Base-by-base conservation (phyloP, 768 basidiomycete genomes). In the Amylocystis lapponica region DNA sequence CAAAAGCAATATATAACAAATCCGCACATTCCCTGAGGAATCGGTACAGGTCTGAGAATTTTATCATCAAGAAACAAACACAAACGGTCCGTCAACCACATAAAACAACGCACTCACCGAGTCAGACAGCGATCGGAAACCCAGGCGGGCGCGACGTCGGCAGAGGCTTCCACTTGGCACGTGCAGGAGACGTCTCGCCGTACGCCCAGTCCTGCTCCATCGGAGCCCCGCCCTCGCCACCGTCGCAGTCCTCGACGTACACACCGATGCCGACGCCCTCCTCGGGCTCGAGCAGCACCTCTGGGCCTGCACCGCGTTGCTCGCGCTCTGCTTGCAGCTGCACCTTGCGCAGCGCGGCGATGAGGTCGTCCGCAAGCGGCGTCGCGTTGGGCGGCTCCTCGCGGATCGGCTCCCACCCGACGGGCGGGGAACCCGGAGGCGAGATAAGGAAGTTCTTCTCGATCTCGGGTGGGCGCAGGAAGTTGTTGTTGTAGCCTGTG, bases 381-480 rank as follows among this genome's bases (percentile, higher is more conserved):
- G 75, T 66, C 3, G 68, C 60, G 57, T 97, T 97, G 0, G 95
- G 95, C 14, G 91, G 89, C 7, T 94, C 92, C 63, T 98, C 95
- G 38, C 70, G 70, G 44, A 93, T 77, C 19, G 76, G 91, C 58
- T 96, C 92, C 96, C 96, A 99, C 3, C 94, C 96, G 1, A 94
- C 82, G 0, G 96, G 96, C 0, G 96, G 96, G 0, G 93, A 96
- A 4, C 96, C 96, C 3, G 96, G 96, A 0, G 96, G 96, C 0
- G 96, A 98, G 50, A 99, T 94, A 36, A 99, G 75, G 66, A 97
- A 98, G 66, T 98, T 98, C 66, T 91, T 91, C 54, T 93, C 86
- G 29, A 82, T 52, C 0, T 74, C 66, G 0, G 95, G 95, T 0
- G 93, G 91, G 31, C 72, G 76, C 27, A 94, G 75, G 55, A 82